Conservation (phyloP, 2,329 filamentous ascomycete species). For the Pseudogymnoascus sp. region DNA sequence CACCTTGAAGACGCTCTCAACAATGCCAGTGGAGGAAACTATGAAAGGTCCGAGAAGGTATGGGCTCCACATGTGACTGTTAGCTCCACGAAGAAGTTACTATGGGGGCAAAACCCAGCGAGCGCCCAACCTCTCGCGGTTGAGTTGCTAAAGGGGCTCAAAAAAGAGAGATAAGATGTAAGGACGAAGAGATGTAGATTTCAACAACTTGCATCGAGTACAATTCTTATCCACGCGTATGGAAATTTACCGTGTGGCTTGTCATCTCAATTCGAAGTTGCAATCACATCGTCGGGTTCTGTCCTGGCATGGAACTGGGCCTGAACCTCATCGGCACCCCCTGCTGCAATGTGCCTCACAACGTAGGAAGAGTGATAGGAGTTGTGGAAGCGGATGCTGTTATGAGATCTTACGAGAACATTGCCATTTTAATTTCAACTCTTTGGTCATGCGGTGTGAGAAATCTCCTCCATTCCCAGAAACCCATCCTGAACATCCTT, state of each 20-base stretch:
- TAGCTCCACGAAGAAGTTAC: slow-evolving; percentile 27
- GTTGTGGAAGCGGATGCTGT: neutral
- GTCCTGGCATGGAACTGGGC: neutral
- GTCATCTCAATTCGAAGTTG: neutral
- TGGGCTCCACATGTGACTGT: slow-evolving; percentile 27
- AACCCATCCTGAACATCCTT: slow-evolving; percentile 13
- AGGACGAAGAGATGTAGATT: neutral
- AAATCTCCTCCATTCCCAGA: neutral
- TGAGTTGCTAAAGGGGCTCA: neutral
- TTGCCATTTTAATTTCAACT: neutral
- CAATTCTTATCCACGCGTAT: neutral
- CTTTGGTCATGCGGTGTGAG: neutral
- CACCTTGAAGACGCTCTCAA: slow-evolving; percentile 47
- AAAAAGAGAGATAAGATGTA: neutral
- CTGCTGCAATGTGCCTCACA: neutral
- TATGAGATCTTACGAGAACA: neutral
- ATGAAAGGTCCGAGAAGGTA: slow-evolving; percentile 45
- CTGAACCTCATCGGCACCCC: neutral
- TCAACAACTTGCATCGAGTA: neutral
- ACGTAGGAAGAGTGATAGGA: neutral
- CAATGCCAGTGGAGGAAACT: slow-evolving; percentile 43
- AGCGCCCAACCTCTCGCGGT: slow-evolving; percentile 23
- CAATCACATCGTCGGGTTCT: neutral
- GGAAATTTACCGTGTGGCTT: neutral
- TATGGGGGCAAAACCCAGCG: slow-evolving; percentile 38